Evolutionary conservation across 768 basidiomycete genomes (phyloP), one percentile per base, ranked within the genome.

Genomic region (Collybia mongolica): DNA sequence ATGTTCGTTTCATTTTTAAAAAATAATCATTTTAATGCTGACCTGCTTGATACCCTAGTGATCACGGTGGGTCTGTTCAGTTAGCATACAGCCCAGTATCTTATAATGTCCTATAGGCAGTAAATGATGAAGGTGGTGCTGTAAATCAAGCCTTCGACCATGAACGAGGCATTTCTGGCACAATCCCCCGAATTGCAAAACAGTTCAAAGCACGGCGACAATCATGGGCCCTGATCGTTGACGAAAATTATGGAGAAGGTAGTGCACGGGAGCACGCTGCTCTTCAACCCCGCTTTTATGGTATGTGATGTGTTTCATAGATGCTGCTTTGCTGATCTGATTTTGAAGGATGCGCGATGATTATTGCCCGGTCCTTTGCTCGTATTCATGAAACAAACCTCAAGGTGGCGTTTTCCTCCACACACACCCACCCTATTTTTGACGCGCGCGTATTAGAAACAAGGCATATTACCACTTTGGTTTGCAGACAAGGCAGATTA

Each of bases 361-460:
- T 98, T 58, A 66, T 97, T 49, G 93, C 93, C 0, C 77, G 93
- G 18, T 98, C 94, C 1, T 98, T 99, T 61, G 97, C 97, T 56
- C 88, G 97, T 44, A 99, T 99, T 44, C 97, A 99, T 65, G 97
- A 98, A 73, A 96, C 95, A 5, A 98, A 98, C 67, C 71, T 98
- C 51, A 97, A 97, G 76, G 93, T 89, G 54, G 35, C 76, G 47
- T 35, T 35, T 23, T 39, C 29, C 39, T 39, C 17, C 28, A 24
- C 6, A 3, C 15, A 36, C 23, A 14, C 32, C 15, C 26, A 19
- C 39, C 39, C 20, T 51, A 55, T n/a, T 38, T 51, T 53, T 53
- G 23, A 58, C 50, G 37, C 35, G 23, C 35, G 23, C 39, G 23
- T 28, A 62, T 19, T 65, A 95, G 91, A 99, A 99, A 82, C 97